A percentile compares a stretch with the other conserved stretches of the same genome.
These are phyloP conservation scores for Stagonosporopsis vannaccii DNA, from an alignment of 2,329 filamentous ascomycete genomes.

Conservation along the genomic window DNA sequence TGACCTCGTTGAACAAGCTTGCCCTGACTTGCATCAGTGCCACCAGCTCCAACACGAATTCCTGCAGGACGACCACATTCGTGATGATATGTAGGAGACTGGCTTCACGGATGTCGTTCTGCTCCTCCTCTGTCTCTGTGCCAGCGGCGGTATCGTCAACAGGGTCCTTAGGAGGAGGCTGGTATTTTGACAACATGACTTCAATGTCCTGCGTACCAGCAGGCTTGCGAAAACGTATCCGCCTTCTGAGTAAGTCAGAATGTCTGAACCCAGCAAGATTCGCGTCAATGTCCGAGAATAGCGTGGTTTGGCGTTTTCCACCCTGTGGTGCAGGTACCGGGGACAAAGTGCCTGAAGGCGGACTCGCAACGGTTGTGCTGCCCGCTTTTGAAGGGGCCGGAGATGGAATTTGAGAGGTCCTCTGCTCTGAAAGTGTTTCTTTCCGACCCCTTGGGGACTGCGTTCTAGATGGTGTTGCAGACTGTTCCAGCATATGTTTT, in stretches of 20 bases:
- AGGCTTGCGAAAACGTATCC: slow-evolving; percentile 44
- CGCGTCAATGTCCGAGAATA: slow-evolving; percentile 46
- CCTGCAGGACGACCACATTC: slow-evolving; percentile 59
- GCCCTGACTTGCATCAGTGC: slow-evolving; percentile 58
- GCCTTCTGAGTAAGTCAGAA: slow-evolving; percentile 43
- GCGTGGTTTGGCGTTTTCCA: slow-evolving; percentile 40
- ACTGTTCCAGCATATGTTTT: slow-evolving; percentile 43
- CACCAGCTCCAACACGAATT: slow-evolving; percentile 59
- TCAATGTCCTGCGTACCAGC: slow-evolving; percentile 37
- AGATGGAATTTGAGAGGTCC: slow-evolving; percentile 31
- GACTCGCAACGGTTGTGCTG: slow-evolving; percentile 38
- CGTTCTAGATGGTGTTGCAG: slow-evolving; percentile 41
- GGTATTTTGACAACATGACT: slow-evolving; percentile 46
- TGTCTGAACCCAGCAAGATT: slow-evolving; percentile 41
- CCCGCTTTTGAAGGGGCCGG: slow-evolving; percentile 38
- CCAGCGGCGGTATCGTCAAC: slow-evolving; percentile 24
- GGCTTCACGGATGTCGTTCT: slow-evolving; percentile 49
- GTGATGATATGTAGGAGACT: slow-evolving; percentile 59
- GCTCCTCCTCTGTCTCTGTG: slow-evolving; percentile 25
- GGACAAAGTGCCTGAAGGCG: slow-evolving; percentile 38
- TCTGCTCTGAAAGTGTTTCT: slow-evolving; percentile 36
- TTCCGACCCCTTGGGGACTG: slow-evolving; percentile 48
- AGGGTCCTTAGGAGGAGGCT: slow-evolving; percentile 43
- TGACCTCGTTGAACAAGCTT: slow-evolving; percentile 57
- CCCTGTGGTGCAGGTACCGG: slow-evolving; percentile 39